These are phyloP conservation scores for Pezizomycotina sp. DNA, from an alignment of 2,329 filamentous ascomycete species.

Conservation along the genomic window DNA sequence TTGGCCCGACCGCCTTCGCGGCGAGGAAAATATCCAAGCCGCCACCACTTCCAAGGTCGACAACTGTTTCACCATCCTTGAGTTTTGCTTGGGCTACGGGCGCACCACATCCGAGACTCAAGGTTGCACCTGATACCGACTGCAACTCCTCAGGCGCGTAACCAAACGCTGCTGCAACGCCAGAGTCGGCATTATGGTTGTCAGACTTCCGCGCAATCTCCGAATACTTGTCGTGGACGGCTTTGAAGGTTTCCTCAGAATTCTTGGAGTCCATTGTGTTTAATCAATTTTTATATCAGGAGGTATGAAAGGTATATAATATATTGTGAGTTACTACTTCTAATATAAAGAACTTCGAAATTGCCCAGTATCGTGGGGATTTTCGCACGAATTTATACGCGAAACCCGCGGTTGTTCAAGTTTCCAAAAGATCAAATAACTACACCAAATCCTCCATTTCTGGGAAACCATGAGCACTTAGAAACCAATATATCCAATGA, in stretches of 20 bases:
- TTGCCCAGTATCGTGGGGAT: not conserved
- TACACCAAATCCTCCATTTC: too few species aligned
- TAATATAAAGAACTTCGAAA: not conserved
- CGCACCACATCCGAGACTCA: constrained; percentile 23
- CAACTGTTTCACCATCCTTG: constrained; percentile 38
- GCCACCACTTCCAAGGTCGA: constrained; percentile 42
- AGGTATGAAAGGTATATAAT: not conserved
- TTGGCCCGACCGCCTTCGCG: constrained; percentile 34
- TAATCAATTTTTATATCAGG: not conserved
- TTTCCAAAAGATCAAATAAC: not conserved
- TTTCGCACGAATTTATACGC: not conserved
- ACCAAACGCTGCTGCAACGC: constrained; percentile 21
- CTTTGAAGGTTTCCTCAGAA: constrained; percentile 3
- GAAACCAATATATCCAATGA: not conserved
- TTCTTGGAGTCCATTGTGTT: constrained; percentile 1
- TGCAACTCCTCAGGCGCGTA: constrained; percentile 21
- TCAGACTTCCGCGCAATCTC: constrained; percentile 3
- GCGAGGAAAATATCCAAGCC: constrained; percentile 44
- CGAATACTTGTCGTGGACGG: constrained; percentile 5
- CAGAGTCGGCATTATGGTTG: constrained; percentile 2
- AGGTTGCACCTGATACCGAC: constrained; percentile 18
- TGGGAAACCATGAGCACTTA: not conserved
- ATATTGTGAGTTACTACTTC: not conserved
- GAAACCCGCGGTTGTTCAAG: not conserved
- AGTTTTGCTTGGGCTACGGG: constrained; percentile 30